phyloP scores from a whole-genome alignment of 2,329 filamentous ascomycete genomes.

The Fusarium sp. region DNA sequence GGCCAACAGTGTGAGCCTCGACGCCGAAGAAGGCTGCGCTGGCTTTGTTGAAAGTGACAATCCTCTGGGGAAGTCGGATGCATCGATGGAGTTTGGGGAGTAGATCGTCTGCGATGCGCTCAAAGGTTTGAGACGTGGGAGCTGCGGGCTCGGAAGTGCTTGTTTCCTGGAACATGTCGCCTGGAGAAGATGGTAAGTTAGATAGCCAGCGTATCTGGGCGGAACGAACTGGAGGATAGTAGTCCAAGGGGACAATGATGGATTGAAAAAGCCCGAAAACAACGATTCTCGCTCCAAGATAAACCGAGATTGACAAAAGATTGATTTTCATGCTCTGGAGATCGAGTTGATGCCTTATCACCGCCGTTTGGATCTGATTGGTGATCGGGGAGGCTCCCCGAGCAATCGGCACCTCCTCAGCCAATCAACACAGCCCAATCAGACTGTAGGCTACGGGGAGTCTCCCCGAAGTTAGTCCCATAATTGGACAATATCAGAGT shows the following conservation, averaged over 20 bases:
- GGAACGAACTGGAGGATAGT: background rate
- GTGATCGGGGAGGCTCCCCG: background rate
- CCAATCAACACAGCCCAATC: background rate
- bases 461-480: background rate
- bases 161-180: background rate
- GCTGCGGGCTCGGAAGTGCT: background rate
- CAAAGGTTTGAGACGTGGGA: background rate
- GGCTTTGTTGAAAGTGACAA: background rate
- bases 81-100: background rate
- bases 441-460: background rate
- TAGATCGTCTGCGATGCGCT: background rate
- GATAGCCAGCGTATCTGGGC: too few relatives aligned
- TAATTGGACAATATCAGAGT: background rate
- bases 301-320: background rate
- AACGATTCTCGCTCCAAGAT: background rate
- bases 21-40: background rate
- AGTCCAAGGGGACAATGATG: background rate
- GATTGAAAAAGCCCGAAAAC: background rate
- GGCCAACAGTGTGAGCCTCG: background rate
- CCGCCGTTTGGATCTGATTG: background rate
- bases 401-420: fast-evolving
- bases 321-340: background rate
- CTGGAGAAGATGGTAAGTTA: background rate
- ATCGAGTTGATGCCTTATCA: background rate
- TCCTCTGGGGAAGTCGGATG: background rate